These are phyloP conservation scores for Parascedosporium putredinis DNA, from an alignment of 2,329 filamentous ascomycete species.

Conservation along the genomic window DNA sequence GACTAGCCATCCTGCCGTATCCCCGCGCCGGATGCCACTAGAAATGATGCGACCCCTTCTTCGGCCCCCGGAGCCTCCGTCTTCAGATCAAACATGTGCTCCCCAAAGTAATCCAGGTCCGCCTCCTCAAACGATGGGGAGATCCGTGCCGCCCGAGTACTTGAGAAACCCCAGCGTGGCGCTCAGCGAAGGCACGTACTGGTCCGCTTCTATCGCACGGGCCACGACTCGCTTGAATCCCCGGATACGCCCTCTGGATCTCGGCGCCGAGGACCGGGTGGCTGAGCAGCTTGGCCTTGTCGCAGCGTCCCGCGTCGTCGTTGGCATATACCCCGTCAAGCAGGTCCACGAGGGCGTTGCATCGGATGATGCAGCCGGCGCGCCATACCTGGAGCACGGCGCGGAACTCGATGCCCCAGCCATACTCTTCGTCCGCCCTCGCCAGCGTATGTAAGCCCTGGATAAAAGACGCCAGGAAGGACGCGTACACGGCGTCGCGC, in stretches of 20 bases:
- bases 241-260: slow-evolving; percentile 36
- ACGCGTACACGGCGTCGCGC: slow-evolving; percentile 49
- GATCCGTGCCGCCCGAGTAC: slow-evolving; percentile 44
- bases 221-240: slow-evolving; percentile 45
- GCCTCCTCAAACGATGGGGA: slow-evolving; percentile 64
- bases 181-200: slow-evolving; percentile 48
- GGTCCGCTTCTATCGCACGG: slow-evolving; percentile 43
- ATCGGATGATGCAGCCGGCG: slow-evolving; percentile 60
- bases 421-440: slow-evolving; percentile 43
- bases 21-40: slow-evolving; percentile 42
- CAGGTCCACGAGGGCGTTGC: slow-evolving; percentile 52
- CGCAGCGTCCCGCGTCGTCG: slow-evolving; percentile 22
- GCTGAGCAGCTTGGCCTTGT: slow-evolving; percentile 33
- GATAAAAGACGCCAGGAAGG: slow-evolving; percentile 51
- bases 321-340: slow-evolving; percentile 34
- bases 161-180: slow-evolving; percentile 59
- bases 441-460: slow-evolving; percentile 58
- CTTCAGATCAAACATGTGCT: slow-evolving; percentile 53
- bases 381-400: slow-evolving; percentile 54
- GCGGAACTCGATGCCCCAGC: slow-evolving; percentile 46
- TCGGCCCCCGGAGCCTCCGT: slow-evolving; percentile 40
- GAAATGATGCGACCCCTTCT: slow-evolving; percentile 50
- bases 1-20: neutral
- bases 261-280: slow-evolving; percentile 35
- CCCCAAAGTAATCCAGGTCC: slow-evolving; percentile 61